Evolutionary conservation across 805 yeast species (phyloP).

Genomic region (Yamadazyma philogaea): DNA sequence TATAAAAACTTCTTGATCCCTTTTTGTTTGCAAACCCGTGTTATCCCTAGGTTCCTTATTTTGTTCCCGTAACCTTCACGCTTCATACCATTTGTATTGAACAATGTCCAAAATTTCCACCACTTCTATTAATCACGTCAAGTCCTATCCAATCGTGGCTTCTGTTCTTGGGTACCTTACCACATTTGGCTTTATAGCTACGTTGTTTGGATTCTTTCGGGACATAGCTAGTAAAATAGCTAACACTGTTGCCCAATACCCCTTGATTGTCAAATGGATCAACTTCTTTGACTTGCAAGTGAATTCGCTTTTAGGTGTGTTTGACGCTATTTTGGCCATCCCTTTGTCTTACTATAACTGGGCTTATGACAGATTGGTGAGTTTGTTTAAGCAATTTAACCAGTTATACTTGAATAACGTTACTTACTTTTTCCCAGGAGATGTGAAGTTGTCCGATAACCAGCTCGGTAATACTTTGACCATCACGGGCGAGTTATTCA

Average conservation of each 20-base stretch:
- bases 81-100: too few species aligned
- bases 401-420: slow-evolving; percentile 9
- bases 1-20: too few species aligned
- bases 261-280: slow-evolving; percentile 17
- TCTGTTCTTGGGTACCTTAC: slow-evolving; percentile 20
- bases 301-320: slow-evolving; percentile 20
- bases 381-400: slow-evolving; percentile 7
- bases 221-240: slow-evolving; percentile 22
- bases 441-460: slow-evolving; percentile 22
- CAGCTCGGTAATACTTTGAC: slow-evolving; percentile 18
- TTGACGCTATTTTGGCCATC: slow-evolving; percentile 18
- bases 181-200: slow-evolving; percentile 23
- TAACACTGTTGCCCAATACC: slow-evolving; percentile 21
- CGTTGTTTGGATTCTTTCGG: slow-evolving; percentile 22
- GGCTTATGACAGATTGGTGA: background rate
- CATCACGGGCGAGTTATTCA: slow-evolving; percentile 19
- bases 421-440: slow-evolving; percentile 25
- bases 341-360: slow-evolving; percentile 6
- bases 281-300: slow-evolving; percentile 22
- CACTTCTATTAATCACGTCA: slow-evolving; percentile 30
- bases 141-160: slow-evolving; percentile 29
- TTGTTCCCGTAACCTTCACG: too few species aligned
- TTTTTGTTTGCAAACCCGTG: too few species aligned
- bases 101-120: slow-evolving; percentile 25
- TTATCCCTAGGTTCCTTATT: too few species aligned